These are phyloP conservation scores for Colletotrichum kahawae DNA, from an alignment of 2,329 filamentous ascomycete genomes.

Conservation along the genomic window DNA sequence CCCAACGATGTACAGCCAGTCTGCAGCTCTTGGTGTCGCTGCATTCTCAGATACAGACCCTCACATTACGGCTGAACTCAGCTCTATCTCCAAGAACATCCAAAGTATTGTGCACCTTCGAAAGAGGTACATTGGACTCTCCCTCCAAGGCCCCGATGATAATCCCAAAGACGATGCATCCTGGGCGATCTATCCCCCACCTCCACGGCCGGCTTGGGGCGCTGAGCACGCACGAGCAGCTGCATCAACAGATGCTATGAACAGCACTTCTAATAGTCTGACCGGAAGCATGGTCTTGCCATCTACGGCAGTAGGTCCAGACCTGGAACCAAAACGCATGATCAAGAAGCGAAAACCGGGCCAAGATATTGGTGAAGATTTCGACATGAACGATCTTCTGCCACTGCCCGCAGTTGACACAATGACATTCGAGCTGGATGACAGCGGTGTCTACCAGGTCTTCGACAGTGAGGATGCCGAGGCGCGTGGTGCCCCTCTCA, in stretches of 20 bases:
- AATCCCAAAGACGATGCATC: constrained; percentile 85
- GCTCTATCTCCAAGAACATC: constrained; percentile 87
- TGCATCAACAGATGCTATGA: constrained; percentile 34
- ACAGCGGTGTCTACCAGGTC: constrained; percentile 89
- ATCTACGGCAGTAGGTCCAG: constrained; percentile 17
- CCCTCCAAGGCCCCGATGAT: constrained; percentile 79
- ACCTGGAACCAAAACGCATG: constrained; percentile 46
- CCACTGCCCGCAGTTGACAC: constrained; percentile 75
- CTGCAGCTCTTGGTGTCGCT: constrained; percentile 67
- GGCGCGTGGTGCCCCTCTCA: constrained; percentile 70
- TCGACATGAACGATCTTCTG: constrained; percentile 77
- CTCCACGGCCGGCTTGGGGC: constrained; percentile 86
- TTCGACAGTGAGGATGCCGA: constrained; percentile 73
- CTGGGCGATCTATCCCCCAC: constrained; percentile 91
- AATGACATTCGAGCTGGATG: constrained; percentile 80
- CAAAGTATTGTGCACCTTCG: constrained; percentile 87
- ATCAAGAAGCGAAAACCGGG: constrained; percentile 80
- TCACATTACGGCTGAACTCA: constrained; percentile 82
- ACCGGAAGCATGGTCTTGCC: constrained; percentile 49
- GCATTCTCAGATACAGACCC: constrained; percentile 76
- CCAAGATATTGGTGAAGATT: constrained; percentile 90
- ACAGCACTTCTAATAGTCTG: constrained; percentile 48
- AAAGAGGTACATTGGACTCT: constrained; percentile 86
- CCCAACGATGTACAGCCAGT: constrained; percentile 26
- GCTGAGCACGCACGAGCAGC: constrained; percentile 27